A percentile compares a stretch with the other conserved stretches of the same genome.
Conservation (phyloP, 1,284 basidiomycete species). For the Irpex rosettiformis region DNA sequence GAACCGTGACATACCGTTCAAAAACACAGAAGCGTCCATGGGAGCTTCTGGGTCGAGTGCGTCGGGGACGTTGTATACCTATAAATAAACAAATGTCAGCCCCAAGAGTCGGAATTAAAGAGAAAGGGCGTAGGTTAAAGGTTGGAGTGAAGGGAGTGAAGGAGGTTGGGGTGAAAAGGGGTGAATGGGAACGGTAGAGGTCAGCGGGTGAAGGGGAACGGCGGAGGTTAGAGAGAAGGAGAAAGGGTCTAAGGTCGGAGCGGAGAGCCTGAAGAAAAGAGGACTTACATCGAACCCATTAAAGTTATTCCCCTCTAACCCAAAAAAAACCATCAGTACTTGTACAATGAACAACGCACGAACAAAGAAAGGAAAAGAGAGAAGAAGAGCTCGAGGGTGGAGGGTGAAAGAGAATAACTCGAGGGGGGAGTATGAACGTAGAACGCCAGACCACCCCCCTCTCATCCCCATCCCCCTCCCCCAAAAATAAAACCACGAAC, state of each 20-base stretch:
- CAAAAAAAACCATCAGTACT: background rate
- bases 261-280: background rate
- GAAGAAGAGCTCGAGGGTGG: too few relatives aligned
- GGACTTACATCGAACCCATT: constrained; percentile 2
- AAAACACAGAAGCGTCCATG: constrained; percentile 12
- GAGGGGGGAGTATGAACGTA: too few relatives aligned
- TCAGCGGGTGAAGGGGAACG: background rate
- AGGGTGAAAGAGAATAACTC: too few relatives aligned
- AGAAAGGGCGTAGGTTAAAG: background rate
- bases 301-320: background rate
- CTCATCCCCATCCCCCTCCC: too few relatives aligned
- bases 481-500: too few relatives aligned
- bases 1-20: constrained; percentile 12
- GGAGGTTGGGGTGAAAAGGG: too few relatives aligned
- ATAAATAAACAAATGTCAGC: background rate
- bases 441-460: too few relatives aligned
- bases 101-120: too few relatives aligned
- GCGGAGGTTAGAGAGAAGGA: too few relatives aligned
- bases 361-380: too few relatives aligned
- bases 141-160: background rate
- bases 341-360: too few relatives aligned
- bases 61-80: constrained; percentile 15
- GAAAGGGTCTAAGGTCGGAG: background rate
- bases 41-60: constrained; percentile 11
- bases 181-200: background rate